Conservation (phyloP, 345 rosid genomes). For the Clarkia xantiana region DNA sequence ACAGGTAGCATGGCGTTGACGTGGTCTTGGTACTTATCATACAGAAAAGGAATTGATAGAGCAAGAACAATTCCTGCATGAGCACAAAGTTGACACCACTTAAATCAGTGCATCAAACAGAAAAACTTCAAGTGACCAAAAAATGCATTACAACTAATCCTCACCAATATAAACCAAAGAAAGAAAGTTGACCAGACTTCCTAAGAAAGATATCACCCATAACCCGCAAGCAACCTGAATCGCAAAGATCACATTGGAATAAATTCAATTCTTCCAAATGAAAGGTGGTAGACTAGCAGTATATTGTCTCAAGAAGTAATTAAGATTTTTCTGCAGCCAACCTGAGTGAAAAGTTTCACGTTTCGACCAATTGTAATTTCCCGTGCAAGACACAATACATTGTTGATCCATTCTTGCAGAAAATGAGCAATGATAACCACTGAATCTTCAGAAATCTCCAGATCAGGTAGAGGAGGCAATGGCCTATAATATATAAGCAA, state of each 20-base stretch:
- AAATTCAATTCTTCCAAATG: neutral
- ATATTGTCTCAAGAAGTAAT: neutral
- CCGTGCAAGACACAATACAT: conserved; percentile 41
- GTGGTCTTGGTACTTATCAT: conserved; percentile 57
- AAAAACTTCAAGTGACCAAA: neutral
- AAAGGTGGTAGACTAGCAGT: neutral
- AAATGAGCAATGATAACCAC: conserved; percentile 33
- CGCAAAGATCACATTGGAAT: neutral
- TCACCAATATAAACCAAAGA: conserved; percentile 75
- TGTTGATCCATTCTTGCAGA: conserved; percentile 39
- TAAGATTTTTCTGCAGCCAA: conserved; percentile 5
- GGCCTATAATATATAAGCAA: conserved; percentile 36
- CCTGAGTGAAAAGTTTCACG: conserved; percentile 56
- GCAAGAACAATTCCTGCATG: conserved; percentile 56
- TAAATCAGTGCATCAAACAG: neutral
- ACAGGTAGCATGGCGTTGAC: conserved; percentile 49
- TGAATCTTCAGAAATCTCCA: conserved; percentile 71
- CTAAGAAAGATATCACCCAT: conserved; percentile 47
- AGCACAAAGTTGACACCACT: conserved; percentile 3
- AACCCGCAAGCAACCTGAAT: conserved; percentile 46
- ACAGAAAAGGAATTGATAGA: conserved; percentile 51
- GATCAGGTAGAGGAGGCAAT: conserved; percentile 72
- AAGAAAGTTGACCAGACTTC: conserved; percentile 60
- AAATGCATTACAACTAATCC: neutral
- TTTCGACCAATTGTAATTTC: conserved; percentile 59